Evolutionary conservation across 2,329 filamentous ascomycete species (phyloP).

Genomic region (Zymoseptoria passerinii): DNA sequence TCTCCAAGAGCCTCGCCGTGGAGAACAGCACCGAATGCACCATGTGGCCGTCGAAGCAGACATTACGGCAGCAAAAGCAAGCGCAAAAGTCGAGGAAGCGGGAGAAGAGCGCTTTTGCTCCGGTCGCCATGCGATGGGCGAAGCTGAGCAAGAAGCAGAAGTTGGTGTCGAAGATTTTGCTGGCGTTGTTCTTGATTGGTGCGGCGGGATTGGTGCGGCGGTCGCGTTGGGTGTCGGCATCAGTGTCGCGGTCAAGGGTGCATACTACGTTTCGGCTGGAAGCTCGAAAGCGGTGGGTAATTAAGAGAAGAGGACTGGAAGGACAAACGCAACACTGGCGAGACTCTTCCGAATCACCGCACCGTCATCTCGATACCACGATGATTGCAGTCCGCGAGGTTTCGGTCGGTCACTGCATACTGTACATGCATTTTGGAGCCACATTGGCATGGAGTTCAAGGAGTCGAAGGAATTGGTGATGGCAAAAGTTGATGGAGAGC

Average conservation of each 20-base stretch:
- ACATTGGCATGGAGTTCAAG: not conserved
- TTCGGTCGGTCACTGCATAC: not conserved
- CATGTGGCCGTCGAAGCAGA: constrained; percentile 45
- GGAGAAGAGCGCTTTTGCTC: constrained; percentile 29
- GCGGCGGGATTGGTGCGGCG: constrained; percentile 38
- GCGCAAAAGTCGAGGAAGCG: constrained; percentile 29
- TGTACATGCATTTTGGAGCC: not conserved
- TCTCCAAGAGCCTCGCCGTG: constrained; percentile 33
- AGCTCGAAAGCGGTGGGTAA: constrained; percentile 1
- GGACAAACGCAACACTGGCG: not conserved
- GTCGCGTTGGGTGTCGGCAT: constrained; percentile 44
- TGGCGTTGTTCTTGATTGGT: constrained; percentile 39
- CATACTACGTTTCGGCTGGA: constrained; percentile 37
- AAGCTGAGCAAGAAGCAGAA: constrained; percentile 37
- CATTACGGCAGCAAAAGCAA: constrained; percentile 36
- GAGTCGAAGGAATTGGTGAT: not conserved
- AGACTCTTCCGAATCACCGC: not conserved
- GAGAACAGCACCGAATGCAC: constrained; percentile 42
- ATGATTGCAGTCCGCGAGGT: not conserved
- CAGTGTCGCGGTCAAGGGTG: constrained; percentile 41
- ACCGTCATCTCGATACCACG: not conserved
- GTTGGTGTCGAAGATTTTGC: constrained; percentile 37
- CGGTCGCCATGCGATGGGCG: constrained; percentile 28
- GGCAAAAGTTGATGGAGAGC: not conserved
- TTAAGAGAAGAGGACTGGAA: not conserved